Base-by-base conservation (phyloP, 176 grass and related monocot species). In the Tillandsia fasciculata region DNA sequence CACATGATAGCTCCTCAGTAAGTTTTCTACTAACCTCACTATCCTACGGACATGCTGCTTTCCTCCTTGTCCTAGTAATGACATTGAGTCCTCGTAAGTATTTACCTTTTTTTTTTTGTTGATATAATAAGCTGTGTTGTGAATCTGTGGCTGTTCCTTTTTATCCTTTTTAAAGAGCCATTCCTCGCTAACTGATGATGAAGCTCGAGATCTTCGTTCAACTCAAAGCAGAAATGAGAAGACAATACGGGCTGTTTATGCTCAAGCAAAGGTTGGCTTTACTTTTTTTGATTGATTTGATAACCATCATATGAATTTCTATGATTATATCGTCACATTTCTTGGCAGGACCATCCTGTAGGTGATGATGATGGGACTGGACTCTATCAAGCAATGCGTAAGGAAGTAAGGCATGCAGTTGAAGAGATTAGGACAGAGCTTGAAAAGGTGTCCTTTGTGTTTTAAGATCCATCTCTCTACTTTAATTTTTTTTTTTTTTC, bases 101-200 rank as follows among this genome's bases (percentile, higher is more conserved):
- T 42, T 42, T 42, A 6, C 33, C 33, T 42, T 42, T 7, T 42
- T 0, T 0, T 42, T 42, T 42, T 42, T 42, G 33, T 42, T 42
- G 33, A 42, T 42, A 42, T 6, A 42, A 42, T 42, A 42, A 42
- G 33, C 33, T 42, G 33, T 42, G 33, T 42, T 42, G 33, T 42
- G 33, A 42, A 11, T 64, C 33, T 63, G 10, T 50, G 15, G 14
- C 1, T 23, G 15, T 18, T 8, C 22, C 56, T 61, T 10, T 15
- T 61, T 61, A 8, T 10, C 56, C 17, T 61, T 72, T 69, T 69
- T 54, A 33, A 69, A 93, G 94, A 99, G 89, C 70, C 84, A 90
- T 78, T 93, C 94, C 87, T 99, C 89, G 72, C n/a, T 99, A 72
- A 93, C 94, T 74, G 94, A 99, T 85, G 90, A 93, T 67, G 90